Conservation (phyloP, 352 stramenopile species). For the Pythium insidiosum region DNA sequence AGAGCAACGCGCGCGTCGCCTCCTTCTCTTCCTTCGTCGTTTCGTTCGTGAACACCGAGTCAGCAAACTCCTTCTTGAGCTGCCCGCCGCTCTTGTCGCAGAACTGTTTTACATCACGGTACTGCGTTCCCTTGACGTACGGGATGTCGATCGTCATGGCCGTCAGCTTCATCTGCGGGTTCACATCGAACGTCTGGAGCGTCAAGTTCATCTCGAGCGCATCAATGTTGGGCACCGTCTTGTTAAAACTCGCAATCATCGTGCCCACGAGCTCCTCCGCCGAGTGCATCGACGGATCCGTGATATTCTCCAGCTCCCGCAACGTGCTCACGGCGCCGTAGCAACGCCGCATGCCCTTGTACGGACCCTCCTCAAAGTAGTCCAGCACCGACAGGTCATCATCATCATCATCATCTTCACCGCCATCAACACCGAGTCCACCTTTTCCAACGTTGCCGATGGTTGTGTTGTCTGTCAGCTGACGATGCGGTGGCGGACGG, state of each 20-base stretch:
- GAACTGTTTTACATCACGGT: too few species aligned
- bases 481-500: not conserved
- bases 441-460: not conserved
- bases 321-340: conserved; percentile 26
- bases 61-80: conserved; percentile 12
- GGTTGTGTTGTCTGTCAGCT: not conserved
- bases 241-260: conserved; percentile 17
- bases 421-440: too few species aligned
- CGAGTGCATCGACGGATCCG: conserved; percentile 17
- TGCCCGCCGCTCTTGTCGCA: conserved; percentile 17
- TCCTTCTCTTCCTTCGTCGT: not conserved
- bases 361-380: conserved; percentile 7
- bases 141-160: conserved; percentile 30
- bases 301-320: conserved; percentile 16
- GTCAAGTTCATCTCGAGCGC: conserved; percentile 15
- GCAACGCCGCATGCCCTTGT: conserved; percentile 16
- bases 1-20: conserved; percentile 4
- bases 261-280: conserved; percentile 14
- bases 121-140: conserved; percentile 12
- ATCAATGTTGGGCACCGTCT: conserved; percentile 15
- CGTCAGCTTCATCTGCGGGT: conserved; percentile 21
- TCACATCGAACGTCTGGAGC: conserved; percentile 26
- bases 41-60: not conserved
- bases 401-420: too few species aligned
- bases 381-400: not conserved